A percentile compares a stretch with the other conserved stretches of the same genome.
phyloP scores from a whole-genome alignment of 2,329 filamentous ascomycete genomes.

The Cercospora sp. region DNA sequence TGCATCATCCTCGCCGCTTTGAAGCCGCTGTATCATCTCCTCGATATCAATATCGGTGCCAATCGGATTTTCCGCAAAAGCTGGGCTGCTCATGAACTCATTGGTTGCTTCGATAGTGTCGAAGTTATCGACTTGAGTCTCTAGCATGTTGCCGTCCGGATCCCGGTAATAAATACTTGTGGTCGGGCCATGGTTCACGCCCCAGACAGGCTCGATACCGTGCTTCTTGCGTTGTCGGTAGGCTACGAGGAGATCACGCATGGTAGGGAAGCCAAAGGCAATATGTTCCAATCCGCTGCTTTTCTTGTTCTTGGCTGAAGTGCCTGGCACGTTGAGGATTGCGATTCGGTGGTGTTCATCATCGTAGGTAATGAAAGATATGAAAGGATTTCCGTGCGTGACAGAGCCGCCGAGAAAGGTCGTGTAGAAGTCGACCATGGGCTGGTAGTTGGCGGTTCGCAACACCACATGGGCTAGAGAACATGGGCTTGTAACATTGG shows the following conservation, averaged over 20 bases:
- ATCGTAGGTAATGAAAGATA: not conserved
- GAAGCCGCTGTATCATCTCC: slow-evolving; percentile 28
- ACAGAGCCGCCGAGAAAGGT: slow-evolving; percentile 30
- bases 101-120: slow-evolving; percentile 38
- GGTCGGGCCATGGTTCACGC: slow-evolving; percentile 32
- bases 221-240: not conserved
- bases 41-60: slow-evolving; percentile 51
- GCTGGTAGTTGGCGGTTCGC: slow-evolving; percentile 28
- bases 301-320: not conserved
- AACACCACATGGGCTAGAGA: slow-evolving; percentile 35
- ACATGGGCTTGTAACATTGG: not conserved
- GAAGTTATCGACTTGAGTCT: slow-evolving; percentile 32
- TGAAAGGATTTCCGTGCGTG: not conserved
- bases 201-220: slow-evolving; percentile 13
- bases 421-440: slow-evolving; percentile 32
- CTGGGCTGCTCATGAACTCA: slow-evolving; percentile 42
- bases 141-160: slow-evolving; percentile 30
- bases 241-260: not conserved
- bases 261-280: not conserved
- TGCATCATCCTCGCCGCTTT: not conserved
- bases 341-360: not conserved
- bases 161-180: slow-evolving; percentile 32
- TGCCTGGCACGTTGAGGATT: not conserved
- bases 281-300: not conserved
- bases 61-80: slow-evolving; percentile 47